Conservation (phyloP, 371 early-diverging fungal genomes). For the Choanephora cucurbitarum region DNA sequence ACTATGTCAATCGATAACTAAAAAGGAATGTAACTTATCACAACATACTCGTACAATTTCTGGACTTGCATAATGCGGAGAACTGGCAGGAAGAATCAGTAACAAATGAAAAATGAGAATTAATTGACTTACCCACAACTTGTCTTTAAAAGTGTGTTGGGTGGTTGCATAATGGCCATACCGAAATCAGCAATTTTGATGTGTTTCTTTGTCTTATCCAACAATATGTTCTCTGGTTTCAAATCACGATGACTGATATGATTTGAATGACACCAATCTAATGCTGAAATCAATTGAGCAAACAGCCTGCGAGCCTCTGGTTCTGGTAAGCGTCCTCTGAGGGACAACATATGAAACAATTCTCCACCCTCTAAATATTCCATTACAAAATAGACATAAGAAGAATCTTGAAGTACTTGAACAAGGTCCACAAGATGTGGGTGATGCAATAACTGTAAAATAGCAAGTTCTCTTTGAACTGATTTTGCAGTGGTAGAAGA, state of each 20-base stretch:
- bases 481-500: conserved; percentile 64
- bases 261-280: conserved; percentile 92
- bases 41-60: conserved; percentile 46
- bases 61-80: conserved; percentile 90
- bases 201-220: conserved; percentile 70
- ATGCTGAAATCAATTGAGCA: conserved; percentile 88
- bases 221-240: conserved; percentile 89
- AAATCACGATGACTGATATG: conserved; percentile 73
- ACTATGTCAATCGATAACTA: conserved; percentile 29
- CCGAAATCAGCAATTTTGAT: conserved; percentile 88
- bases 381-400: conserved; percentile 85
- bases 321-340: conserved; percentile 83
- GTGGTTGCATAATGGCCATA: conserved; percentile 75
- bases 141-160: conserved; percentile 66
- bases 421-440: conserved; percentile 84
- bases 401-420: conserved; percentile 78
- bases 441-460: conserved; percentile 89
- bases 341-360: conserved; percentile 88
- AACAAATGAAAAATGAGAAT: conserved; percentile 24
- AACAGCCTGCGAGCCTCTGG: conserved; percentile 85
- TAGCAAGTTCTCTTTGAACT: conserved; percentile 88
- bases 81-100: conserved; percentile 49
- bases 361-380: conserved; percentile 96
- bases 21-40: conserved; percentile 6
- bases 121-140: conserved; percentile 66